Conservation (phyloP, 2,329 filamentous ascomycete species). For the Chaetomiaceae sp. region DNA sequence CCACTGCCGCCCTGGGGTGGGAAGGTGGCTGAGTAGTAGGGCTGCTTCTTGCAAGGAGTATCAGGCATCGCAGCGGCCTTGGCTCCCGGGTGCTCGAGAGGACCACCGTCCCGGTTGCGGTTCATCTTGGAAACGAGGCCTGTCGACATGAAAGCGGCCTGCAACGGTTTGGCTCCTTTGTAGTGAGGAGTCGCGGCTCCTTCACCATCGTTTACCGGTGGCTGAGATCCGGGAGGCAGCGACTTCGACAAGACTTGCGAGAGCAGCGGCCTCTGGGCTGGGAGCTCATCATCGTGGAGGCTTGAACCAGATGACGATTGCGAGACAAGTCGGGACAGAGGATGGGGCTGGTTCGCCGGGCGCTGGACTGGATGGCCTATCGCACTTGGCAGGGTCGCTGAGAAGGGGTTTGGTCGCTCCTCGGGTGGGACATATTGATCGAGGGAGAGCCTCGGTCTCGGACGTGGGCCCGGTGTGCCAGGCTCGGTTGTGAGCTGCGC, state of each 20-base stretch:
- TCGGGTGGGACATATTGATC: slow-evolving; percentile 70
- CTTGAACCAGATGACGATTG: slow-evolving; percentile 83
- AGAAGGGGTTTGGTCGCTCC: slow-evolving; percentile 61
- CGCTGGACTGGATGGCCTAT: slow-evolving; percentile 47
- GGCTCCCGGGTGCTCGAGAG: slow-evolving; percentile 42
- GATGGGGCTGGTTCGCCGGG: slow-evolving; percentile 61
- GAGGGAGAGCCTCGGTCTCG: slow-evolving; percentile 68
- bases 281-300: slow-evolving; percentile 63
- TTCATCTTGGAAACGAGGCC: slow-evolving; percentile 94
- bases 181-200: slow-evolving; percentile 73
- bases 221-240: slow-evolving; percentile 61
- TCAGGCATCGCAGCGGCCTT: slow-evolving; percentile 72
- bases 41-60: slow-evolving; percentile 89
- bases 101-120: slow-evolving; percentile 67
- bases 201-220: slow-evolving; percentile 41
- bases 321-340: slow-evolving; percentile 79
- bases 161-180: slow-evolving; percentile 70
- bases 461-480: slow-evolving; percentile 53
- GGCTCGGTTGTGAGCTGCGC: slow-evolving; percentile 50
- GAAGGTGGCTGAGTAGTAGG: slow-evolving; percentile 63
- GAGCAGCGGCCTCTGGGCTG: slow-evolving; percentile 49
- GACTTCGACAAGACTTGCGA: slow-evolving; percentile 66
- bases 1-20: slow-evolving; percentile 55
- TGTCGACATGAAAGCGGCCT: slow-evolving; percentile 88
- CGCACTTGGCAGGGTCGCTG: slow-evolving; percentile 48